Evolutionary conservation across 2,329 filamentous ascomycete genomes (phyloP).

Genomic region (Fonsecaea nubica): DNA sequence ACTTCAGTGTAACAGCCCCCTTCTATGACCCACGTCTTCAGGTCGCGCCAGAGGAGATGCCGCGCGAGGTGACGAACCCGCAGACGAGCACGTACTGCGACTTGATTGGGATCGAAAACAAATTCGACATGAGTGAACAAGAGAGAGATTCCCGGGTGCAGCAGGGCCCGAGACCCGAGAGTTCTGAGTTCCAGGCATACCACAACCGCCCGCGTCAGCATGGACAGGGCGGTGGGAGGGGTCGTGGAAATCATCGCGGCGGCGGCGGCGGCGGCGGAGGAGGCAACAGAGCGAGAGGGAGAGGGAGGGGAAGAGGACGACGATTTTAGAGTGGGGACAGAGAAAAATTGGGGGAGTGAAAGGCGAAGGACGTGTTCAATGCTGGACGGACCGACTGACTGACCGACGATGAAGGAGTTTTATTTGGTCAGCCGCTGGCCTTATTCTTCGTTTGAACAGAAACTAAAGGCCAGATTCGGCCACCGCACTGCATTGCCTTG

Average conservation of each 20-base stretch:
- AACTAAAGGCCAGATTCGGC: background rate
- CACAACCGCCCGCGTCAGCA: slow-evolving; percentile 34
- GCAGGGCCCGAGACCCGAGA: slow-evolving; percentile 62
- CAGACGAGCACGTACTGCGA: slow-evolving; percentile 85
- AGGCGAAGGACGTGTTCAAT: too few species aligned
- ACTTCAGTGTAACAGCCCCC: slow-evolving; percentile 79
- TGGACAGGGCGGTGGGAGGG: slow-evolving; percentile 33
- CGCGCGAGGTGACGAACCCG: slow-evolving; percentile 82
- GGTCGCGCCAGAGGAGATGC: slow-evolving; percentile 66
- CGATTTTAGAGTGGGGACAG: background rate
- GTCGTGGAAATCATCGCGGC: slow-evolving; percentile 30
- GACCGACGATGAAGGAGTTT: too few species aligned
- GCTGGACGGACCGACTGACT: too few species aligned
- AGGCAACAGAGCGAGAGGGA: slow-evolving; percentile 27
- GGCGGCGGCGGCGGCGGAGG: slow-evolving; percentile 28
- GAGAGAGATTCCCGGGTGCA: slow-evolving; percentile 67
- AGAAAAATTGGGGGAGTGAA: background rate
- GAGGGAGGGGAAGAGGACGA: slow-evolving; percentile 25
- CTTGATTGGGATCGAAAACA: slow-evolving; percentile 76
- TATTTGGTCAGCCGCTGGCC: too few species aligned
- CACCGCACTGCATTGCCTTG: background rate
- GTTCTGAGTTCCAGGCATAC: slow-evolving; percentile 34
- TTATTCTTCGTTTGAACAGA: background rate
- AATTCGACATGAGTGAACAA: slow-evolving; percentile 74
- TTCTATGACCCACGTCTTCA: slow-evolving; percentile 66